Percentiles rank a stretch among this genome's conserved stretches.
Conservation (phyloP, 1,284 basidiomycete species). For the Ceratobasidium papillatum region DNA sequence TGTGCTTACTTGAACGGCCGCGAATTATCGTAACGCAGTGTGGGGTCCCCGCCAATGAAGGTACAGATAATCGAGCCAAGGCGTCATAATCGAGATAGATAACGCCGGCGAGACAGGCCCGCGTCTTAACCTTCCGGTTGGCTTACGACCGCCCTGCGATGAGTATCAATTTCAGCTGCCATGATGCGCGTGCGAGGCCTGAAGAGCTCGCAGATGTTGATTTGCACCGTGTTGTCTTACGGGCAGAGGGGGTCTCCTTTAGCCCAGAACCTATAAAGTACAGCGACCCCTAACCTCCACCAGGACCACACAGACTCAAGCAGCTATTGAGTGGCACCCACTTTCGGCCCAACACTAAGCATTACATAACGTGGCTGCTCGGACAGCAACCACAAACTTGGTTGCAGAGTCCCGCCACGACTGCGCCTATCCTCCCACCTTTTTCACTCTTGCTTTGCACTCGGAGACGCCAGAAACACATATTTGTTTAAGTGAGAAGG, state of each 20-base stretch:
- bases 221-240: constrained; percentile 13
- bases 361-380: constrained; percentile 28
- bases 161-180: neutral
- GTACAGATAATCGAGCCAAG: neutral
- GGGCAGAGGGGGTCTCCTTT: constrained; percentile 16
- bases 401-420: neutral
- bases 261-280: constrained; percentile 8
- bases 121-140: constrained; percentile 24
- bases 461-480: neutral
- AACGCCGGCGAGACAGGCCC: neutral
- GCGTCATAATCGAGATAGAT: neutral
- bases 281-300: neutral
- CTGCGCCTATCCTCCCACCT: neutral
- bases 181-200: constrained; percentile 33
- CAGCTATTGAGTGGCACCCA: constrained; percentile 6
- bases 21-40: constrained; percentile 22
- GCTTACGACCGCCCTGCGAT: constrained; percentile 3
- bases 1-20: constrained; percentile 26
- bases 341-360: neutral
- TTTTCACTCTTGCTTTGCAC: neutral
- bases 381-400: neutral
- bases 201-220: neutral
- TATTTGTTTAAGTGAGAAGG: neutral
- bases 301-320: neutral
- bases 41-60: neutral